Evolutionary conservation across 805 yeast genomes (phyloP).

Genomic region (Saitoella complicata): DNA sequence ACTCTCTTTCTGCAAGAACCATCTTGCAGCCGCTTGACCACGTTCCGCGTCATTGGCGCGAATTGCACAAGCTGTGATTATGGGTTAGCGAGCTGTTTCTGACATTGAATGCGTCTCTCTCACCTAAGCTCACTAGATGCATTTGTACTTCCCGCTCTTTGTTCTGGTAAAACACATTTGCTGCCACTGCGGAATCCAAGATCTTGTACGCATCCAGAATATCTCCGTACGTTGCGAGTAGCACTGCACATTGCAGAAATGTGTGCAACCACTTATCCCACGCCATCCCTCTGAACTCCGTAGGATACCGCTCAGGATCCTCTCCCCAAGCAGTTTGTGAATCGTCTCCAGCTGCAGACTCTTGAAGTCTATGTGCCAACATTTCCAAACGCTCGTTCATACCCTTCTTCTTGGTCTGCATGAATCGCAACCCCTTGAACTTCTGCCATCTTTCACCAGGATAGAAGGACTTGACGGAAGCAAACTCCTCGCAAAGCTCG

Average conservation of each 20-base stretch:
- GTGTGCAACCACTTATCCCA: slow-evolving; percentile 76
- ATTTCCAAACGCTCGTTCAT: slow-evolving; percentile 61
- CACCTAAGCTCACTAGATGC: slow-evolving; percentile 34
- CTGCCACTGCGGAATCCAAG: slow-evolving; percentile 56
- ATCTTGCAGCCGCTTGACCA: slow-evolving; percentile 44
- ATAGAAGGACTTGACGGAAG: slow-evolving; percentile 61
- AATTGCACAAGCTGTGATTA: slow-evolving; percentile 35
- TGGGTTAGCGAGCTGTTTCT: no score
- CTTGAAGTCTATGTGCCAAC: slow-evolving; percentile 26
- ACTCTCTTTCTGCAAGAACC: slow-evolving; percentile 20
- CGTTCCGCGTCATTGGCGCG: slow-evolving; percentile 35
- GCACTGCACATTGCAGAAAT: slow-evolving; percentile 62
- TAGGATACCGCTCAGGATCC: slow-evolving; percentile 20
- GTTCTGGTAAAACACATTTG: slow-evolving; percentile 62
- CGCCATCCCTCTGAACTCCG: slow-evolving; percentile 49
- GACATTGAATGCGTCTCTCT: no score
- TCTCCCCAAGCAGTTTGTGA: slow-evolving; percentile 27
- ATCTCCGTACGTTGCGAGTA: slow-evolving; percentile 43
- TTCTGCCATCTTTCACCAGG: slow-evolving; percentile 56
- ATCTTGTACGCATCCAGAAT: slow-evolving; percentile 51
- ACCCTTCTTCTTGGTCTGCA: slow-evolving; percentile 41
- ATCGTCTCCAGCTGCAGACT: slow-evolving; percentile 35
- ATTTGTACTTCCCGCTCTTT: slow-evolving; percentile 42
- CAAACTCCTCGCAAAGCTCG: slow-evolving; percentile 69
- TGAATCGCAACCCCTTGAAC: slow-evolving; percentile 38